These are phyloP conservation scores for Claviceps sp. DNA, from an alignment of 2,329 filamentous ascomycete genomes.

Conservation along the genomic window DNA sequence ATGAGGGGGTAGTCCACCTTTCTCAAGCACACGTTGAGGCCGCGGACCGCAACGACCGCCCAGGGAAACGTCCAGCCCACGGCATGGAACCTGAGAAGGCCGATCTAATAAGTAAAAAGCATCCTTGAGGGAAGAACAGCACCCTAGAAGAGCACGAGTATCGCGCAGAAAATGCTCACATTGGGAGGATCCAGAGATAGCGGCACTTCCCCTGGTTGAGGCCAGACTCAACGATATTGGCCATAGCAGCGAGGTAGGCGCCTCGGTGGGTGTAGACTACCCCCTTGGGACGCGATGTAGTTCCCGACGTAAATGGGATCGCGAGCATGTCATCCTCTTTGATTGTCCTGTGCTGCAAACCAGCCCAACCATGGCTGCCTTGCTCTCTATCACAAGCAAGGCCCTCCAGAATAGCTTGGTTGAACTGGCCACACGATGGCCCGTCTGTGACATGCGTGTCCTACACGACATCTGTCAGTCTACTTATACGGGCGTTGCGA, in stretches of 20 bases:
- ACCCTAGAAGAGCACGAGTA: too few relatives aligned
- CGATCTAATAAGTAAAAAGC: neutral
- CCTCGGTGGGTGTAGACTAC: slow-evolving; percentile 86
- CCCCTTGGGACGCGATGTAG: slow-evolving; percentile 82
- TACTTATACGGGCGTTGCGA: too few relatives aligned
- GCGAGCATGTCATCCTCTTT: slow-evolving; percentile 75
- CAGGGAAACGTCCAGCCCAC: slow-evolving; percentile 81
- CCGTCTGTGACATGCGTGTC: slow-evolving; percentile 71
- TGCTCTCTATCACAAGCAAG: slow-evolving; percentile 54
- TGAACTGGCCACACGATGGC: slow-evolving; percentile 64
- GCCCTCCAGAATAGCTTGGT: slow-evolving; percentile 72
- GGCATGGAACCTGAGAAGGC: slow-evolving; percentile 43
- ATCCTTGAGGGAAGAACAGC: neutral
- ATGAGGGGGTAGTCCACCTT: slow-evolving; percentile 93
- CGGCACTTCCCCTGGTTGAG: slow-evolving; percentile 64
- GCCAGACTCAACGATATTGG: slow-evolving; percentile 77
- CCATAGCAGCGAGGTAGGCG: slow-evolving; percentile 71
- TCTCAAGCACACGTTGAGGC: slow-evolving; percentile 83
- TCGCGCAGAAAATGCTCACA: slow-evolving; percentile 37
- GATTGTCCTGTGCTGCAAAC: slow-evolving; percentile 52
- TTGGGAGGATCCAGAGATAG: slow-evolving; percentile 85
- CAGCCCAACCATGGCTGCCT: slow-evolving; percentile 62
- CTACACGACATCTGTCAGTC: slow-evolving; percentile 19
- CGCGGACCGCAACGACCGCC: slow-evolving; percentile 82
- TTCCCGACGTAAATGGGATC: slow-evolving; percentile 87